Conservation (phyloP, 2,329 filamentous ascomycete species). For the Geosmithia morbida region DNA sequence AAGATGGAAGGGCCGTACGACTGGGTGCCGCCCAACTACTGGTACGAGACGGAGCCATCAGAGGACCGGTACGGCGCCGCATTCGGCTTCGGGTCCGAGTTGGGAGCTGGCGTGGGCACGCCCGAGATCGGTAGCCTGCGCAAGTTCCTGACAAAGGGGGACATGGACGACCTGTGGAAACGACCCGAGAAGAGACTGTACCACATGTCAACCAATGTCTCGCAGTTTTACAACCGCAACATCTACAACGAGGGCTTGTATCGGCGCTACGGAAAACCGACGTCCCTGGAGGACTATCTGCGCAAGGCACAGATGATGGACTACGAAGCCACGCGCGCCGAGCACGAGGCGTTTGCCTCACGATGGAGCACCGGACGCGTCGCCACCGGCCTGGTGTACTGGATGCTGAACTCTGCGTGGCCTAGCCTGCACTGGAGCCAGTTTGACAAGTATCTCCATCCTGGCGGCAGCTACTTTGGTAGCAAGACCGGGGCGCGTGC, state of each 20-base stretch:
- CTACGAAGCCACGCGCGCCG: slow-evolving; percentile 45
- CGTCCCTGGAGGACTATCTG: slow-evolving; percentile 40
- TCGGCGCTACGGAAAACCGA: slow-evolving; percentile 33
- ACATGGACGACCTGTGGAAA: slow-evolving; percentile 42
- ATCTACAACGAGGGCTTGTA: slow-evolving; percentile 44
- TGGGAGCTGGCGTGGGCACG: slow-evolving; percentile 47
- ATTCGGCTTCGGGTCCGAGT: slow-evolving; percentile 49
- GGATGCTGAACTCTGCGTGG: slow-evolving; percentile 55
- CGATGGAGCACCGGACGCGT: slow-evolving; percentile 33
- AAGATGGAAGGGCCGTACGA: slow-evolving; percentile 56
- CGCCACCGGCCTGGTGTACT: slow-evolving; percentile 48
- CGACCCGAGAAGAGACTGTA: slow-evolving; percentile 34
- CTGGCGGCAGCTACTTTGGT: slow-evolving; percentile 44
- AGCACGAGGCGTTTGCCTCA: slow-evolving; percentile 41
- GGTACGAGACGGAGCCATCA: slow-evolving; percentile 31
- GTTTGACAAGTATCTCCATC: slow-evolving; percentile 47
- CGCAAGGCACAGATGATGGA: slow-evolving; percentile 46
- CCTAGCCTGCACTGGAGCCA: slow-evolving; percentile 51
- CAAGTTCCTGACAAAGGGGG: slow-evolving; percentile 33
- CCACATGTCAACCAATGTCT: slow-evolving; percentile 43
- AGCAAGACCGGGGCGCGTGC: slow-evolving; percentile 32
- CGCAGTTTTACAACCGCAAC: slow-evolving; percentile 37
- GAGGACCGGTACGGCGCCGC: slow-evolving; percentile 34
- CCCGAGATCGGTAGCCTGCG: slow-evolving; percentile 39
- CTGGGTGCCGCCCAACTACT: slow-evolving; percentile 52